These are phyloP conservation scores for Endoconidiophora laricicola DNA, from an alignment of 2,329 filamentous ascomycete species.

Conservation along the genomic window DNA sequence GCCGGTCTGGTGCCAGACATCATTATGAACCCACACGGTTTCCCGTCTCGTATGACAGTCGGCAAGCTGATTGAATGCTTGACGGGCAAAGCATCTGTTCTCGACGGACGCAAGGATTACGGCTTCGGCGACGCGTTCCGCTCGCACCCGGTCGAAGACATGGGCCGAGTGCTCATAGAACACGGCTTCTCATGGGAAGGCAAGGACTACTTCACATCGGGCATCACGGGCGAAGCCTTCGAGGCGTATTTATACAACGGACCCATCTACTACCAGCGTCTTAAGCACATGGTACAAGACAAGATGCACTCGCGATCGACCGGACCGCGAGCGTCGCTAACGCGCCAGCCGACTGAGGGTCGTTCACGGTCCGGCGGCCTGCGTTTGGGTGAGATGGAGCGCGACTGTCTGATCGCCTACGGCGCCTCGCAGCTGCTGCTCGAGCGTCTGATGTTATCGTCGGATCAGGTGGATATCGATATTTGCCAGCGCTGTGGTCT, in stretches of 20 bases:
- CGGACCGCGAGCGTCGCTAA: slow-evolving; percentile 80
- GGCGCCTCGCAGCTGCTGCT: slow-evolving; percentile 83
- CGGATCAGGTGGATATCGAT: slow-evolving; percentile 79
- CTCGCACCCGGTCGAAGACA: slow-evolving; percentile 70
- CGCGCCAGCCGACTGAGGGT: slow-evolving; percentile 90
- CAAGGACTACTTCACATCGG: slow-evolving; percentile 90
- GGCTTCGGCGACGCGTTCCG: slow-evolving; percentile 69
- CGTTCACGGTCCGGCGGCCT: slow-evolving; percentile 83
- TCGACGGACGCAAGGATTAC: slow-evolving; percentile 74
- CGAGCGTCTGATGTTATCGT: slow-evolving; percentile 87
- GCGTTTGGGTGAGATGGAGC: slow-evolving; percentile 94
- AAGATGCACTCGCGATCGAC: slow-evolving; percentile 96
- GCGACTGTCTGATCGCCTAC: slow-evolving; percentile 94
- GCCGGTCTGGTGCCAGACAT: slow-evolving; percentile 86
- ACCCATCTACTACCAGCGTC: slow-evolving; percentile 97
- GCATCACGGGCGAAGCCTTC: slow-evolving; percentile 83
- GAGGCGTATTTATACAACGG: slow-evolving; percentile 97
- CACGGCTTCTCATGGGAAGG: slow-evolving; percentile 93
- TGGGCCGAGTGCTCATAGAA: slow-evolving; percentile 68
- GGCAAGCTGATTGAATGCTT: slow-evolving; percentile 94
- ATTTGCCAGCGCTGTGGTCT: slow-evolving; percentile 88
- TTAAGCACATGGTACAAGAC: slow-evolving; percentile 99
- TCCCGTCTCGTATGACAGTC: slow-evolving; percentile 98
- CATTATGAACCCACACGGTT: slow-evolving; percentile 99
- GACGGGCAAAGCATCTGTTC: slow-evolving; percentile 80